Evolutionary conservation across 352 stramenopile genomes (phyloP).

Genomic region (Poterioochromonas sp.): DNA sequence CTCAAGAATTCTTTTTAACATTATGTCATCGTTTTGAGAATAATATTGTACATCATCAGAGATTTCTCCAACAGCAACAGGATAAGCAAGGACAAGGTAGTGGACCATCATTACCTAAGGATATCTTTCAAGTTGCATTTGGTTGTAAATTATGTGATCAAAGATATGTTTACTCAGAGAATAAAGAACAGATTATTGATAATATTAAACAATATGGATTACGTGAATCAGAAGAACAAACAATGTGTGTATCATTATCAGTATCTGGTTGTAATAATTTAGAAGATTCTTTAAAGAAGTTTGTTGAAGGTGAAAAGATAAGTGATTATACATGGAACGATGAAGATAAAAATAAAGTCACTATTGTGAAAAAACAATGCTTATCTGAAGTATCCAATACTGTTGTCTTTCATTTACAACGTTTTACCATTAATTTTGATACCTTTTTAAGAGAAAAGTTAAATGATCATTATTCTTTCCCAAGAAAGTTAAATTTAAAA

Average conservation of each 20-base stretch:
- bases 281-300: constrained; percentile 35
- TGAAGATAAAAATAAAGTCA: constrained; percentile 31
- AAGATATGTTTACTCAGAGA: constrained; percentile 41
- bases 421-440: constrained; percentile 48
- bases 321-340: constrained; percentile 47
- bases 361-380: constrained; percentile 45
- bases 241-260: constrained; percentile 42
- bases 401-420: constrained; percentile 49
- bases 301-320: constrained; percentile 42
- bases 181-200: constrained; percentile 26
- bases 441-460: constrained; percentile 47
- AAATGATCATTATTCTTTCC: constrained; percentile 49
- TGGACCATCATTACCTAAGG: neutral
- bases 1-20: constrained; percentile 50
- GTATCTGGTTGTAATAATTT: constrained; percentile 41
- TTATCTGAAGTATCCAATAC: constrained; percentile 37
- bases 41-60: neutral
- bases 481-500: constrained; percentile 37
- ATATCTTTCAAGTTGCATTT: constrained; percentile 33
- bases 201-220: constrained; percentile 23
- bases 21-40: constrained; percentile 44
- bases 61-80: constrained; percentile 6
- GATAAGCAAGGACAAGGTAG: neutral
- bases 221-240: constrained; percentile 36
- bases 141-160: constrained; percentile 42